A percentile compares a stretch with the other conserved stretches of the same genome.
phyloP scores from a whole-genome alignment of 2,329 filamentous ascomycete species.

The Madurella fahalii region DNA sequence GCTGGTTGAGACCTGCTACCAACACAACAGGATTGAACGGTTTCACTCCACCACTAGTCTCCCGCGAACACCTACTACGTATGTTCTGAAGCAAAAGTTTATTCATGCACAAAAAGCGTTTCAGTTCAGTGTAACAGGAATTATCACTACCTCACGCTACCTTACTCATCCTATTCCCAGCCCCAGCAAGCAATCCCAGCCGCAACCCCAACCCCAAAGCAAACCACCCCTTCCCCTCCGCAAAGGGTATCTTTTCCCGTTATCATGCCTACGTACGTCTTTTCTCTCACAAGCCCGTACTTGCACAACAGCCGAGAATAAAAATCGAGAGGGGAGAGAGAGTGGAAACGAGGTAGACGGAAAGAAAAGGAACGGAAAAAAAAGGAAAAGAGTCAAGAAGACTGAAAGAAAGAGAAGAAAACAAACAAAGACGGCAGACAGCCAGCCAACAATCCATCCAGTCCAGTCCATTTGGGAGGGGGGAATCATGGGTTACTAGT shows the following conservation, averaged over 20 bases:
- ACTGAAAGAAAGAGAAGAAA: neutral
- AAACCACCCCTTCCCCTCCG: neutral
- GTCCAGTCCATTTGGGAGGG: constrained; percentile 3
- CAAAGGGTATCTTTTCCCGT: constrained; percentile 5
- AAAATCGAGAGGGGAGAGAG: neutral
- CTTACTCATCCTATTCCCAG: neutral
- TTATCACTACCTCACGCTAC: constrained; percentile 6
- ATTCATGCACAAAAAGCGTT: no score
- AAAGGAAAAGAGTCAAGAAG: neutral
- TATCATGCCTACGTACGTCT: neutral
- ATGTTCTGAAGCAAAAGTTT: no score
- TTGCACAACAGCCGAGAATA: neutral
- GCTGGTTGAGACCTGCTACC: neutral
- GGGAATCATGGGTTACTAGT: constrained; percentile 8
- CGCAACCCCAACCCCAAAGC: neutral
- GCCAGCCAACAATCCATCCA: neutral
- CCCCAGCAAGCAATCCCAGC: neutral
- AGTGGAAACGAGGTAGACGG: neutral
- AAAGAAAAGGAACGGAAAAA: neutral
- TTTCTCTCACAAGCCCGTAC: no score
- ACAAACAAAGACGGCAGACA: neutral
- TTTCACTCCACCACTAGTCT: no score
- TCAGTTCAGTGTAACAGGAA: neutral
- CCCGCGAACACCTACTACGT: no score
- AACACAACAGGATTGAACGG: no score